Base-by-base conservation (phyloP, 768 basidiomycete species). In the Leccinum subtestaceum region DNA sequence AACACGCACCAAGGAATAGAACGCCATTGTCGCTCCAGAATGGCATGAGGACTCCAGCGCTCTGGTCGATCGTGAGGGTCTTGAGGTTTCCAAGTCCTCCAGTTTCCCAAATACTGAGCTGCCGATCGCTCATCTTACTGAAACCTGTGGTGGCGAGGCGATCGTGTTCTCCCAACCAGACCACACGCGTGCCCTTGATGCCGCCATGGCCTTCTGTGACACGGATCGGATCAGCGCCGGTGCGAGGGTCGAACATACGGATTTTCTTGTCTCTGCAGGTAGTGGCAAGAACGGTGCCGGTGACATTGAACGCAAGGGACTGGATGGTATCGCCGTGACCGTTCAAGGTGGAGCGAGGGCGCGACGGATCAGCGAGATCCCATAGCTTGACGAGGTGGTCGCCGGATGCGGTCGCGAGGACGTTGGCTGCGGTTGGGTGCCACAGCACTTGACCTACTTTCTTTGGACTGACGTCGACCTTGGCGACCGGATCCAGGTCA, bases 11-110 rank as follows among this genome's bases (percentile, higher is more conserved):
- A 59, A 93, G 79, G 83, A 94, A 93, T 46, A 95, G 76, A 55
- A 97, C 89, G 64, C 91, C 89, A 72, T 96, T 98, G 65, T 96
- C 95, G 45, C 84, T 87, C 87, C 93, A 98, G 85, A 97, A 97
- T 2, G 96, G 96, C 95, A 98, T 98, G 46, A 95, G 72, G 10
- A 96, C 93, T 40, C 96, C 96, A 53, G 95, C 86, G 40, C 88
- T 88, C 72, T 95, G 93, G 73, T 99, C 96, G 60, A 98, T 77
- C 13, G 79, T 80, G 55, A 86, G 76, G 58, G 84, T 92, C 77
- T 93, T 95, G 62, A 95, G 65, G 70, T 84, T 93, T 43, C 74
- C 79, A 55, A 98, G 73, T 13, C 85, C 80, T 10, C 87, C 83
- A 2, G 91, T 84, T 70, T 98, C 95, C 96, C 95, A 99, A 47